Evolutionary conservation across 768 basidiomycete species (phyloP).

Genomic region (Dendrothele bispora): DNA sequence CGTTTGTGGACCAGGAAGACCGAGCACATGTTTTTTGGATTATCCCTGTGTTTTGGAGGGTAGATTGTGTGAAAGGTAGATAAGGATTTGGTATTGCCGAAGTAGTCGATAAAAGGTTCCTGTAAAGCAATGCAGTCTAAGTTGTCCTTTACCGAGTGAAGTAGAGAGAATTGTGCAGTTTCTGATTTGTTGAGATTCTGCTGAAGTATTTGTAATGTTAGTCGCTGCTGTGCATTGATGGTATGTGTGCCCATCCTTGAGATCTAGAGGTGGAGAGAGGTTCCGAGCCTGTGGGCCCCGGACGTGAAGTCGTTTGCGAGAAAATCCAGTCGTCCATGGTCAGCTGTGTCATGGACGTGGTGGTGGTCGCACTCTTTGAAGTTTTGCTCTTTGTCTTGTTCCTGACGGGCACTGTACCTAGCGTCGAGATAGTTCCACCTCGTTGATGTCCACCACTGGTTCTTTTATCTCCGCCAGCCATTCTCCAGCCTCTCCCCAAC

Average conservation of each 20-base stretch:
- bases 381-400: too few species aligned
- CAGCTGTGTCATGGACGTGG: background rate
- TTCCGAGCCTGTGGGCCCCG: background rate
- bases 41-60: conserved; percentile 18
- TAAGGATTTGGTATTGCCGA: conserved; percentile 11
- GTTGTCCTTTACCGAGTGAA: background rate
- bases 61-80: conserved; percentile 20
- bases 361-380: too few species aligned
- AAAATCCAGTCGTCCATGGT: background rate
- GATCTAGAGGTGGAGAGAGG: too few species aligned
- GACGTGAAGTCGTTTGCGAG: background rate
- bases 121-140: conserved; percentile 27
- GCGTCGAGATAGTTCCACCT: background rate
- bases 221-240: too few species aligned
- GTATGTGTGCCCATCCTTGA: too few species aligned
- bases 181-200: conserved; percentile 30
- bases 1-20: conserved; percentile 14
- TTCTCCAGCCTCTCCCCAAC: background rate
- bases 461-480: background rate
- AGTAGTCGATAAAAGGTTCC: conserved; percentile 28
- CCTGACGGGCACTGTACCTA: too few species aligned
- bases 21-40: conserved; percentile 6
- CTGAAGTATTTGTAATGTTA: conserved; percentile 16
- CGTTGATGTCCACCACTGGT: background rate
- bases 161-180: conserved; percentile 4